Evolutionary conservation across 106 monocot species (phyloP).

Genomic region (Apostasia shenzhenica): DNA sequence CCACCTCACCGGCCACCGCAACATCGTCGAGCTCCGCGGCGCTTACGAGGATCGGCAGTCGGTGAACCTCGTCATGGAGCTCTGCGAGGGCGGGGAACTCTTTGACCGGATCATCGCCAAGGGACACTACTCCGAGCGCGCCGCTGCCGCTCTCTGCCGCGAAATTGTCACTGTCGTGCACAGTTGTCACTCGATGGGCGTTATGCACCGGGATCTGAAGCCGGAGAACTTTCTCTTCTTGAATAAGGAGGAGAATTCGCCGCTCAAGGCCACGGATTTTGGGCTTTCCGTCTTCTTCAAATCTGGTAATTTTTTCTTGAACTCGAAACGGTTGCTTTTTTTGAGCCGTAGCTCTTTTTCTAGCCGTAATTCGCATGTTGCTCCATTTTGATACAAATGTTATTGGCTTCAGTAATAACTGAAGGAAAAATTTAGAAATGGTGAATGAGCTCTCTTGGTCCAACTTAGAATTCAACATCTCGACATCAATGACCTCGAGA

Average conservation of each 20-base stretch:
- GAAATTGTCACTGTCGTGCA: constrained; percentile 46
- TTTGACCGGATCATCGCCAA: constrained; percentile 67
- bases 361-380: too few species aligned
- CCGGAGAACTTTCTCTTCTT: constrained; percentile 54
- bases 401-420: too few species aligned
- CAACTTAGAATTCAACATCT: too few species aligned
- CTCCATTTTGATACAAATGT: too few species aligned
- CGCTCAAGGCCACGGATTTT: constrained; percentile 56
- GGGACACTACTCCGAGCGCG: constrained; percentile 53
- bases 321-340: background rate
- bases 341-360: background rate
- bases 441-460: too few species aligned
- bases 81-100: constrained; percentile 81
- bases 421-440: too few species aligned
- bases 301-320: constrained; percentile 10
- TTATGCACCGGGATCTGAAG: constrained; percentile 54
- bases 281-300: constrained; percentile 56
- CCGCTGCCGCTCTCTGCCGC: constrained; percentile 42
- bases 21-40: constrained; percentile 61
- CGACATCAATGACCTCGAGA: too few species aligned
- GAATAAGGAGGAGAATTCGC: constrained; percentile 33
- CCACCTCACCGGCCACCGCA: constrained; percentile 61
- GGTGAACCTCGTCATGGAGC: constrained; percentile 75
- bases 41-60: constrained; percentile 68
- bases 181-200: constrained; percentile 58